Evolutionary conservation across 139 green algal species (phyloP).

Genomic region (Spirogloea muscicola): DNA sequence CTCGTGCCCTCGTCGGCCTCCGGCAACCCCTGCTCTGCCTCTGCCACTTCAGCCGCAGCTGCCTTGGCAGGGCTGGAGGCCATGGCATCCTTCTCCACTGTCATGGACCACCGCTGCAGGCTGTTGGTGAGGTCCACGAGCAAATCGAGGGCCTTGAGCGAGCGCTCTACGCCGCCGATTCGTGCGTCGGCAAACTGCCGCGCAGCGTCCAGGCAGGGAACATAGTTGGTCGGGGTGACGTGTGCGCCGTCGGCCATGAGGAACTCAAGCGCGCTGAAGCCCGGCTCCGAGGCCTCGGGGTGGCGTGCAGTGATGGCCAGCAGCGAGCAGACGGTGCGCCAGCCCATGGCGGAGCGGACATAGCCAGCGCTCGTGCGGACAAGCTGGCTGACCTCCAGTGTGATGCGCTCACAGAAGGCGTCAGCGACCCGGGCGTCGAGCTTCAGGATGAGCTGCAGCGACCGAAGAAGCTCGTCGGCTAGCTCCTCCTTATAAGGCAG

Average conservation of each 20-base stretch:
- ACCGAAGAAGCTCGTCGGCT: constrained; percentile 74
- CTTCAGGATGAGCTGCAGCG: constrained; percentile 69
- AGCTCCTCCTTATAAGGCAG: constrained; percentile 86
- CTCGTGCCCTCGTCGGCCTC: constrained; percentile 1
- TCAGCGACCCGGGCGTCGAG: constrained; percentile 66
- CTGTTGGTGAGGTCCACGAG: constrained; percentile 54
- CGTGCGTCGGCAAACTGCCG: constrained; percentile 45
- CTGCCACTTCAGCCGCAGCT: not conserved
- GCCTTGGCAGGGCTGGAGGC: not conserved
- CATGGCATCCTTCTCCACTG: not conserved
- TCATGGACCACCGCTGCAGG: constrained; percentile 51
- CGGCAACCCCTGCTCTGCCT: not conserved
- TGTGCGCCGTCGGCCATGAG: constrained; percentile 47
- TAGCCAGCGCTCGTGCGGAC: constrained; percentile 11
- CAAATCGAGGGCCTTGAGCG: constrained; percentile 54
- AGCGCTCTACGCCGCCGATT: constrained; percentile 41
- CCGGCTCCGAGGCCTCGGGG: constrained; percentile 60
- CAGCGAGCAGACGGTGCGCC: constrained; percentile 75
- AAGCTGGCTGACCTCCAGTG: constrained; percentile 37
- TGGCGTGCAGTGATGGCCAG: constrained; percentile 71
- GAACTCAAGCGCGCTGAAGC: constrained; percentile 56
- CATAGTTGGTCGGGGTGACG: constrained; percentile 46
- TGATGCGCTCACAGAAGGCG: constrained; percentile 56
- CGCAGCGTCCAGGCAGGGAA: constrained; percentile 49
- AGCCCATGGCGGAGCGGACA: constrained; percentile 60